phyloP scores from a whole-genome alignment of 2,329 filamentous ascomycete genomes.

The Nannizziopsis arthrosporioides region DNA sequence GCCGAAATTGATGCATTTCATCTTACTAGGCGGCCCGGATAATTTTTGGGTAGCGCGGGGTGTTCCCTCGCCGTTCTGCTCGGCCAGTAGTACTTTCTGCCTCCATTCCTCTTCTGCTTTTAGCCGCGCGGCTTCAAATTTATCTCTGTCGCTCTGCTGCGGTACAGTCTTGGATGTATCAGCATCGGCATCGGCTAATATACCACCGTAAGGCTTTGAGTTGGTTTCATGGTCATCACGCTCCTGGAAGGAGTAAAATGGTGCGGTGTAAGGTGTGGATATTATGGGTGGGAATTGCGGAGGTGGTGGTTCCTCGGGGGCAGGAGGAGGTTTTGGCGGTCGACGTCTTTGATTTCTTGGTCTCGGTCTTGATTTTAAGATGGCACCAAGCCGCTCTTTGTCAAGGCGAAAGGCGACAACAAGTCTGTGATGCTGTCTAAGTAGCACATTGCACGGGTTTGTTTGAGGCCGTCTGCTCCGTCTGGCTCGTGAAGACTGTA shows the following conservation, averaged over 20 bases:
- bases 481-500: slow-evolving; percentile 43
- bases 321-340: slow-evolving; percentile 33
- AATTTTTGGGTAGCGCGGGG: slow-evolving; percentile 60
- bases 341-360: slow-evolving; percentile 42
- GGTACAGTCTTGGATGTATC: slow-evolving; percentile 86
- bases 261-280: slow-evolving; percentile 55
- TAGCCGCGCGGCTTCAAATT: slow-evolving; percentile 80
- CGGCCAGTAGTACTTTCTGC: slow-evolving; percentile 49
- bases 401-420: slow-evolving; percentile 50
- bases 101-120: slow-evolving; percentile 90
- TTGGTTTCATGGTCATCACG: slow-evolving; percentile 81
- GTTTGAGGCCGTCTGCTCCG: slow-evolving; percentile 40
- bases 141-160: slow-evolving; percentile 63
- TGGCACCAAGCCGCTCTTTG: slow-evolving; percentile 47
- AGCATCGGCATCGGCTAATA: slow-evolving; percentile 75
- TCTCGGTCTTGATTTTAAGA: slow-evolving; percentile 49
- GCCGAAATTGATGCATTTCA: slow-evolving; percentile 97
- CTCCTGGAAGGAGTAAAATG: slow-evolving; percentile 80
- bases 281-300: slow-evolving; percentile 51
- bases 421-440: slow-evolving; percentile 37
- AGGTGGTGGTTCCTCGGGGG: slow-evolving; percentile 34
- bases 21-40: slow-evolving; percentile 82
- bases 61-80: slow-evolving; percentile 52
- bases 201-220: slow-evolving; percentile 89
- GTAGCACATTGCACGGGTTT: slow-evolving; percentile 30